Conservation (phyloP, 352 stramenopile genomes). For the Globisporangium okanoganense region DNA sequence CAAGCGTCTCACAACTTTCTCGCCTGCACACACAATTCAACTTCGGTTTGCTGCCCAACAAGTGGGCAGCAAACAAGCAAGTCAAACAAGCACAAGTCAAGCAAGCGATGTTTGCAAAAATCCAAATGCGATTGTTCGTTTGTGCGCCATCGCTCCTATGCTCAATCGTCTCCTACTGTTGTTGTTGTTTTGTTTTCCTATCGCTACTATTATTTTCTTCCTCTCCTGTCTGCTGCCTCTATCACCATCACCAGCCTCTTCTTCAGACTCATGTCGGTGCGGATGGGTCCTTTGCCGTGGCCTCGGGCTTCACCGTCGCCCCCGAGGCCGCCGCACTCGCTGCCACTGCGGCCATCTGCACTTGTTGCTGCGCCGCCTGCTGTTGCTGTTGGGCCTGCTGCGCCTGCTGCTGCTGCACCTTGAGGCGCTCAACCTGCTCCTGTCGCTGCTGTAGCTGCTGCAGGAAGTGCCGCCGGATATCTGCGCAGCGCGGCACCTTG, state of each 20-base stretch:
- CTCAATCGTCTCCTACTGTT: background rate
- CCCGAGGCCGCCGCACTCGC: background rate
- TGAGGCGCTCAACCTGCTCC: constrained; percentile 48
- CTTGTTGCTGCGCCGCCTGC: constrained; percentile 5
- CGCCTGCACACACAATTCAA: too few species aligned
- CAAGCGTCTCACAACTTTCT: too few species aligned
- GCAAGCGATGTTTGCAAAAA: background rate
- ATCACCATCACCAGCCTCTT: background rate
- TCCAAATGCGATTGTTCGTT: background rate
- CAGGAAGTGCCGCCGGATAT: constrained; percentile 83
- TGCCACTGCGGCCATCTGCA: background rate
- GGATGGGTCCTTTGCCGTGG: background rate
- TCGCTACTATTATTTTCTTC: background rate
- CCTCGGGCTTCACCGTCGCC: background rate
- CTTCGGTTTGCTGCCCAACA: too few species aligned
- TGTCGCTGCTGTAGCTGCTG: constrained; percentile 75
- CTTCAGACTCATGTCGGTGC: background rate
- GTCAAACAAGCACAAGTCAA: too few species aligned
- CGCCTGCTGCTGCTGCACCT: constrained; percentile 29
- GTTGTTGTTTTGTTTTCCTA: background rate
- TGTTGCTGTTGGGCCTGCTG: constrained; percentile 21
- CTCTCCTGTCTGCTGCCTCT: background rate
- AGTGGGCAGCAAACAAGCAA: too few species aligned
- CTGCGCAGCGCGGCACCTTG: constrained; percentile 80
- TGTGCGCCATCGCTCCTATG: background rate